Base-by-base conservation (phyloP, 2,329 filamentous ascomycete species). In the Arthroderma uncinatum region DNA sequence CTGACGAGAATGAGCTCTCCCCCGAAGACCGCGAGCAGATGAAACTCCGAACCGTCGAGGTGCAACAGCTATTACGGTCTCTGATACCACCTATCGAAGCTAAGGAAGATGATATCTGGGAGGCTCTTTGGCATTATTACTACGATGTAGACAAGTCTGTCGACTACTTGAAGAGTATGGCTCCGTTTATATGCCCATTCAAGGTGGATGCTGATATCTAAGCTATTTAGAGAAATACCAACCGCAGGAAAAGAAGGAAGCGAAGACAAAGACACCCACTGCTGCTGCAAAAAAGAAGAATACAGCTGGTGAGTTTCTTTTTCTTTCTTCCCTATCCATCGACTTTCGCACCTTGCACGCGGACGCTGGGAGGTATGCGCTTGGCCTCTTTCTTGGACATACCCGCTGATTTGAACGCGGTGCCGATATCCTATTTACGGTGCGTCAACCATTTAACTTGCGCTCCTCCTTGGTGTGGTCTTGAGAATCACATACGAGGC, bases 101-200 rank as follows among this genome's bases (percentile, higher is more conserved):
- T n/a, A 78, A 80, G 4, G 81, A 85, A 59, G 75, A 77, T 37
- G 86, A 95, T 67, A 92, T 96, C 61, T 83, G 95, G 69, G 92
- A 97, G 60, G 82, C 91, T 0, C 73, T 98, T 14, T 97, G 90
- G 89, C 83, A 98, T 72, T 96, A 96, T 71, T 97, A 92, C 70
- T 97, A 91, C 69, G 91, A 98, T 65, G 78, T 95, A 30, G 86
- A 84, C 58, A 95, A 95, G 71, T 83, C 89, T 0, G 85, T 94
- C 37, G 78, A 81, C 57, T 96, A 94, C 67, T 73, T 98, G 58
- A 81, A 83, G 61, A 86, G 84, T 78, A 84, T 63, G 71, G 3
- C 56, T 34, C 3, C 12, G 47, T 30, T 19, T 36, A 25, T 33
- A 19, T 10, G n/a, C 19, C 9, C 14, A 36, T 7, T 21, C 5